phyloP scores from a whole-genome alignment of 1,284 basidiomycete species.

The Athelia psychrophila region DNA sequence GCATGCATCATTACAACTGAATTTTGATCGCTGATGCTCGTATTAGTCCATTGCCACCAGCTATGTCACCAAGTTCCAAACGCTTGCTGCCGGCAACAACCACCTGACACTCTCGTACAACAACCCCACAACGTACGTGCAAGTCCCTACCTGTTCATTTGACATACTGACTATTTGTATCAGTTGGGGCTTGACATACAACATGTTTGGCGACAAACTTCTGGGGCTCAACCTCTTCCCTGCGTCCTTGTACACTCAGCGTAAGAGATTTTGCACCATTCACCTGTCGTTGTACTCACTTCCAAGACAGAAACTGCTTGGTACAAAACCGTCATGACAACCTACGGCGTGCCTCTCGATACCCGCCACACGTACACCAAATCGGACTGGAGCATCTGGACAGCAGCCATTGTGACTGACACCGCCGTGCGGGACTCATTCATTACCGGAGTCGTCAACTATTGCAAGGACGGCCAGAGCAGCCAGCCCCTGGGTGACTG shows the following conservation, averaged over 20 bases:
- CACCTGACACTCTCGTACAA: conserved; percentile 53
- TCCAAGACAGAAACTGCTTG: conserved; percentile 52
- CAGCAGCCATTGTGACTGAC: conserved; percentile 52
- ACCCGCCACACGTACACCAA: conserved; percentile 70
- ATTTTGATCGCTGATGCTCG: not conserved
- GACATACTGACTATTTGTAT: conserved; percentile 11
- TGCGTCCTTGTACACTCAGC: conserved; percentile 51
- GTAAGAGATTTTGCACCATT: conserved; percentile 28
- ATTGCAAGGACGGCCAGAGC: conserved; percentile 52
- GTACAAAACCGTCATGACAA: conserved; percentile 36
- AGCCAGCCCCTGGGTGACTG: conserved; percentile 57
- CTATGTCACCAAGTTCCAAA: conserved; percentile 56
- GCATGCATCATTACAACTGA: conserved; percentile 12
- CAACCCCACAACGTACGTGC: conserved; percentile 11
- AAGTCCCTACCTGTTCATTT: no score
- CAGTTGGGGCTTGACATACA: conserved; percentile 67
- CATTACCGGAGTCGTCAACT: conserved; percentile 53
- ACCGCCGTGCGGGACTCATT: conserved; percentile 49
- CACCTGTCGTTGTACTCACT: conserved; percentile 4
- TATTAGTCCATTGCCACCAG: conserved; percentile 48
- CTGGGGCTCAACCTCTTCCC: conserved; percentile 63
- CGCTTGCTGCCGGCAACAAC: conserved; percentile 43
- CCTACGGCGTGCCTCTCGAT: conserved; percentile 62
- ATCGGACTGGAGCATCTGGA: conserved; percentile 68
- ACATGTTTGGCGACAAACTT: conserved; percentile 63